Conservation (phyloP, 2,329 filamentous ascomycete genomes). For the Penicillium sp. region DNA sequence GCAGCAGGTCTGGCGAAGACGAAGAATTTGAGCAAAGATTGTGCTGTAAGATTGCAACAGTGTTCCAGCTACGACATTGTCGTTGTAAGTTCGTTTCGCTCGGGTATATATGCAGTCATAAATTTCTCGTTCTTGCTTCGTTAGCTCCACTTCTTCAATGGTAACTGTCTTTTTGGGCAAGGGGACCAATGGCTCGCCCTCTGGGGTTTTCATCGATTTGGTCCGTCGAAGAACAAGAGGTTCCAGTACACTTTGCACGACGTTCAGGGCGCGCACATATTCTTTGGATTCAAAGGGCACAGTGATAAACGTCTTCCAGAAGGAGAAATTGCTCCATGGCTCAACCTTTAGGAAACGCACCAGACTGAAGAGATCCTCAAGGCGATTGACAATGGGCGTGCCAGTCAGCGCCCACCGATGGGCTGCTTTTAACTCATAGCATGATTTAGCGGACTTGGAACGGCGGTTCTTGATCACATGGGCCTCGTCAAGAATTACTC, state of each 20-base stretch:
- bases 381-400: conserved; percentile 92
- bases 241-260: conserved; percentile 94
- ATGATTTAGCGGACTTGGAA: conserved; percentile 92
- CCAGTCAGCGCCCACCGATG: conserved; percentile 94
- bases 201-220: conserved; percentile 96
- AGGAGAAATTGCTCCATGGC: conserved; percentile 98
- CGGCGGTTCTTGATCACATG: conserved; percentile 88
- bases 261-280: conserved; percentile 88
- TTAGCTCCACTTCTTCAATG: conserved; percentile 86
- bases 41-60: conserved; percentile 94
- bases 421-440: conserved; percentile 80
- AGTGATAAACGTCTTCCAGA: conserved; percentile 98
- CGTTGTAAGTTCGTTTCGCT: conserved; percentile 79
- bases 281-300: conserved; percentile 95
- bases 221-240: conserved; percentile 92
- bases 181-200: conserved; percentile 76
- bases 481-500: conserved; percentile 91
- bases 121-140: conserved; percentile 79
- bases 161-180: conserved; percentile 77
- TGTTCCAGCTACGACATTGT: conserved; percentile 87
- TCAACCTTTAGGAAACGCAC: conserved; percentile 91
- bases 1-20: conserved; percentile 89
- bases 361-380: conserved; percentile 92
- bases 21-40: conserved; percentile 93
- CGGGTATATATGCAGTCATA: conserved; percentile 86